phyloP scores from a whole-genome alignment of 2,329 filamentous ascomycete genomes.

The Xylariomycetidae sp. region DNA sequence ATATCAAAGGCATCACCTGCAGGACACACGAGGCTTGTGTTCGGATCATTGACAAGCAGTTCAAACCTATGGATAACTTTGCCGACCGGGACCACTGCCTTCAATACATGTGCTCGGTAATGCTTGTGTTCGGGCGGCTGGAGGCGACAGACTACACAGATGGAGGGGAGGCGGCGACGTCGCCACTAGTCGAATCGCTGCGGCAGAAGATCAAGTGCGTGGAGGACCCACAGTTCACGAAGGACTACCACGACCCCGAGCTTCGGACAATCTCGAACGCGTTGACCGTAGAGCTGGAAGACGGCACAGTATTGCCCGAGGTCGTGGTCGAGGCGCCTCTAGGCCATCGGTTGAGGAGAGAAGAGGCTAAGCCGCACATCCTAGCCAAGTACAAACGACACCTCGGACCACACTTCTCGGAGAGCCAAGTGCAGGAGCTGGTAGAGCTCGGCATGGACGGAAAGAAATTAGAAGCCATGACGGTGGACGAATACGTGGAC shows the following conservation, averaged over 20 bases:
- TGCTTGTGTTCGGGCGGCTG: slow-evolving; percentile 92
- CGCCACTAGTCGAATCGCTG: slow-evolving; percentile 82
- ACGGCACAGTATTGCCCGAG: slow-evolving; percentile 87
- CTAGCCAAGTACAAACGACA: slow-evolving; percentile 94
- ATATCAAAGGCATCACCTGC: slow-evolving; percentile 91
- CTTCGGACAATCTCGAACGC: slow-evolving; percentile 98
- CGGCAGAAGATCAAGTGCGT: slow-evolving; percentile 93
- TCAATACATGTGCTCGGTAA: slow-evolving; percentile 97
- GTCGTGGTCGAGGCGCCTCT: slow-evolving; percentile 90
- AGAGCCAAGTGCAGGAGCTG: slow-evolving; percentile 74
- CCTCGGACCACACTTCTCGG: slow-evolving; percentile 74
- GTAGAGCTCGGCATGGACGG: slow-evolving; percentile 73
- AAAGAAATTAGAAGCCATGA: slow-evolving; percentile 70
- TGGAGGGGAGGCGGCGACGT: slow-evolving; percentile 86
- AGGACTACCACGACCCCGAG: slow-evolving; percentile 89
- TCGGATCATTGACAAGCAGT: slow-evolving; percentile 99
- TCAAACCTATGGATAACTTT: slow-evolving; percentile 99
- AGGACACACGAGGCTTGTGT: slow-evolving; percentile 97
- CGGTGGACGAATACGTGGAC: slow-evolving; percentile 92
- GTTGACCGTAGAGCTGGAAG: slow-evolving; percentile 88
- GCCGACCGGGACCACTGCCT: slow-evolving; percentile 99
- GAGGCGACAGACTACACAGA: slow-evolving; percentile 92
- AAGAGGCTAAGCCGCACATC: slow-evolving; percentile 98
- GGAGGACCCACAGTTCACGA: slow-evolving; percentile 90
- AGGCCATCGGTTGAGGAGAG: slow-evolving; percentile 82